Percentiles rank a stretch among this genome's conserved stretches.
phyloP scores from a whole-genome alignment of 495 filamentous ascomycete genomes.

The Pyrenula aspistea region DNA sequence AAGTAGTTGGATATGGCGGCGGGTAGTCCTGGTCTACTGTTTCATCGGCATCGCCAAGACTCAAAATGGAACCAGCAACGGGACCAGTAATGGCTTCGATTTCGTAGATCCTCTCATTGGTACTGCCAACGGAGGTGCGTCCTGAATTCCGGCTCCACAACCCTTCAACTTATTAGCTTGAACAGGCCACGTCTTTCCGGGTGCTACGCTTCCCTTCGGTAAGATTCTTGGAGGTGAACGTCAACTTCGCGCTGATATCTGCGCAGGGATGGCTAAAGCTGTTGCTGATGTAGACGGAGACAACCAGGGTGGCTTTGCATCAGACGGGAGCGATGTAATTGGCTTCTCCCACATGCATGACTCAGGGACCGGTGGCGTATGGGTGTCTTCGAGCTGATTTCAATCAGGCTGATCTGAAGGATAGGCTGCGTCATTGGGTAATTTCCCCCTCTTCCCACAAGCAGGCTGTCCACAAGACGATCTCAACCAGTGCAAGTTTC shows the following conservation, averaged over 20 bases:
- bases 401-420: conserved; percentile 54
- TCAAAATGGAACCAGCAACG: no score
- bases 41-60: not conserved
- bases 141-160: not conserved
- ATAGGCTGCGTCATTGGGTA: conserved; percentile 59
- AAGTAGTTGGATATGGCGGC: no score
- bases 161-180: not conserved
- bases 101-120: conserved; percentile 43
- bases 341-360: conserved; percentile 35
- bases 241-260: not conserved
- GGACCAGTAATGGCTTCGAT: conserved; percentile 5
- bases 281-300: conserved; percentile 56
- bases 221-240: not conserved
- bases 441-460: conserved; percentile 64
- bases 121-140: conserved; percentile 38
- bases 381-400: conserved; percentile 4
- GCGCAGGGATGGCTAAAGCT: conserved; percentile 49
- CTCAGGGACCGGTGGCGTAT: conserved; percentile 7
- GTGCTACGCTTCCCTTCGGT: conserved; percentile 61
- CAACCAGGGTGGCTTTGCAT: conserved; percentile 61
- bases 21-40: no score
- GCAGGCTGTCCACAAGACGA: conserved; percentile 53
- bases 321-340: conserved; percentile 47
- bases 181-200: conserved; percentile 47
- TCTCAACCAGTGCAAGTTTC: conserved; percentile 52